These are phyloP conservation scores for Phytophthora quininea DNA, from an alignment of 352 stramenopile genomes.

Conservation along the genomic window DNA sequence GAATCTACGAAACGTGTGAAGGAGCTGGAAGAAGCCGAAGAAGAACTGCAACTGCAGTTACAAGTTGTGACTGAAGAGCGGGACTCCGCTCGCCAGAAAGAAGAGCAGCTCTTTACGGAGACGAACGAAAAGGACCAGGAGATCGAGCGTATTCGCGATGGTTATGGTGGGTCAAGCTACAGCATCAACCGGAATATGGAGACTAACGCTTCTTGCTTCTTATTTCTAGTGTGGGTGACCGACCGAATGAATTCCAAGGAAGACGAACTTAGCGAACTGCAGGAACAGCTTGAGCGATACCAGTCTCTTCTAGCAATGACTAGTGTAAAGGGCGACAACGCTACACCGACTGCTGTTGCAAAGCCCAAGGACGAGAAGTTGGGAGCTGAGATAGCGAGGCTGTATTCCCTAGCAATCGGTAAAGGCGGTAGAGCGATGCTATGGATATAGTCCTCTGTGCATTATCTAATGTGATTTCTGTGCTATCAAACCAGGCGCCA, in stretches of 20 bases:
- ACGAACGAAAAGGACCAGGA: conserved; percentile 89
- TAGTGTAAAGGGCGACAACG: conserved; percentile 15
- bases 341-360: neutral
- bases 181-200: no score
- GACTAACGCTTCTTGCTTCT: conserved; percentile 8
- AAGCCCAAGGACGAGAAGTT: conserved; percentile 32
- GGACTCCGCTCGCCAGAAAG: conserved; percentile 80
- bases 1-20: conserved; percentile 46
- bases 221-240: conserved; percentile 79
- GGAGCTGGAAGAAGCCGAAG: conserved; percentile 70
- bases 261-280: conserved; percentile 82
- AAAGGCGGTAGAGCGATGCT: neutral
- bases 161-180: conserved; percentile 59
- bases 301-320: conserved; percentile 79
- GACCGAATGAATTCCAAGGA: conserved; percentile 91
- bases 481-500: conserved; percentile 23
- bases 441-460: neutral
- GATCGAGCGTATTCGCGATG: conserved; percentile 87
- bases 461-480: neutral
- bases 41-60: conserved; percentile 81
- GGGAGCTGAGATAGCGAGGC: conserved; percentile 37
- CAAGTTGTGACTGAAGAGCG: conserved; percentile 87
- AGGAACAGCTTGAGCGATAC: conserved; percentile 87
- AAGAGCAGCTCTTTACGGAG: conserved; percentile 83
- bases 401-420: conserved; percentile 50